Conservation (phyloP, 805 yeast species). For the Saturnispora ahearnii region DNA sequence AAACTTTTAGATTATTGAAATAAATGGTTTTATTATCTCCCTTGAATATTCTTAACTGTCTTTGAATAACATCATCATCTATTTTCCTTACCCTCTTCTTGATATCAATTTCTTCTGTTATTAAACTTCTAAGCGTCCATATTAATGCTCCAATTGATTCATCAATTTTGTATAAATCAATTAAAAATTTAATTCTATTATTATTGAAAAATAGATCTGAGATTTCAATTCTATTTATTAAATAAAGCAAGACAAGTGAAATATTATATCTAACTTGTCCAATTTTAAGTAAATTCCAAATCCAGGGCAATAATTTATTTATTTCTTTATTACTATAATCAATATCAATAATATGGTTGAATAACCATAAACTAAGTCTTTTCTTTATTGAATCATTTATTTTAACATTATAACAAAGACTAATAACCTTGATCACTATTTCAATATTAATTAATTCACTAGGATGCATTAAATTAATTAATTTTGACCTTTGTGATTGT, state of each 20-base stretch:
- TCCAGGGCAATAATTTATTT: neutral
- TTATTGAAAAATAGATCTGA: neutral
- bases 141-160: constrained; percentile 1
- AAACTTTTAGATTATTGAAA: neutral
- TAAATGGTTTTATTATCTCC: neutral
- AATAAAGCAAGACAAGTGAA: neutral
- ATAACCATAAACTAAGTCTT: constrained; percentile 1
- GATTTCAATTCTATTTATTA: neutral
- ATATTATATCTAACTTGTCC: neutral
- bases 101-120: neutral
- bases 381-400: neutral
- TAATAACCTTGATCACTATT: neutral
- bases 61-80: neutral
- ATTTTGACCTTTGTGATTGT: neutral
- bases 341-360: neutral
- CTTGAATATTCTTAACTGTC: neutral
- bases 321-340: neutral
- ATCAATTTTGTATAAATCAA: neutral
- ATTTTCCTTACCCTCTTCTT: neutral
- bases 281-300: constrained; percentile 5
- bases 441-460: neutral
- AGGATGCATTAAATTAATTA: neutral
- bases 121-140: neutral
- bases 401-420: neutral
- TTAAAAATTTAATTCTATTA: neutral